A percentile compares a stretch with the other conserved stretches of the same genome.
phyloP scores from a whole-genome alignment of 768 basidiomycete genomes.

The Xerocomellus chrysenteron region DNA sequence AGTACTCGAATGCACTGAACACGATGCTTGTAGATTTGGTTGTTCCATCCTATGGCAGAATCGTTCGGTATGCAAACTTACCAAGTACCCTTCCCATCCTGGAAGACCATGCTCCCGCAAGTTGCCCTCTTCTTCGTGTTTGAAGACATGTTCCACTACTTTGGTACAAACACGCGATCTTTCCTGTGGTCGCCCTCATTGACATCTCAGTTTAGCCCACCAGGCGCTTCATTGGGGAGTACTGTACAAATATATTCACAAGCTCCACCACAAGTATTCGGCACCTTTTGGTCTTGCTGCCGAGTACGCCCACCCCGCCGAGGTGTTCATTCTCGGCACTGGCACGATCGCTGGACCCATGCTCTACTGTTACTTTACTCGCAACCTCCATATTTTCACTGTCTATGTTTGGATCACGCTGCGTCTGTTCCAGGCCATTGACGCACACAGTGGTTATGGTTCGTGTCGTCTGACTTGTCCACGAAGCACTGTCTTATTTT shows the following conservation, averaged over 20 bases:
- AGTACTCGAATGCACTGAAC: neutral
- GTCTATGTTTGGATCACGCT: constrained; percentile 94
- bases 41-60: constrained; percentile 91
- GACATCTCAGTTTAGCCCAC: constrained; percentile 57
- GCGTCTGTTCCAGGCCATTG: constrained; percentile 94
- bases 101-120: constrained; percentile 69
- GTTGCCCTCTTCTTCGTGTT: constrained; percentile 90
- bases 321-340: constrained; percentile 90
- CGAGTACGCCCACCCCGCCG: constrained; percentile 96
- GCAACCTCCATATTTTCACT: constrained; percentile 81
- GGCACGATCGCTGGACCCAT: constrained; percentile 90
- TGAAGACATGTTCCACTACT: constrained; percentile 95
- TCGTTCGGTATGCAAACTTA: constrained; percentile 86
- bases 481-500: neutral
- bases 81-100: constrained; percentile 87
- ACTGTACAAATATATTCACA: constrained; percentile 92
- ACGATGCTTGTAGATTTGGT: constrained; percentile 62
- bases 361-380: constrained; percentile 76
- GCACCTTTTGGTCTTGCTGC: constrained; percentile 97
- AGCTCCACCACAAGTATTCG: constrained; percentile 95
- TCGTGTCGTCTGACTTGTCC: constrained; percentile 22
- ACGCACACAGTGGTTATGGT: constrained; percentile 97
- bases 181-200: neutral
- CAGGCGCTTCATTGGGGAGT: constrained; percentile 82
- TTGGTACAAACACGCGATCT: constrained; percentile 45